Conservation (phyloP, 805 yeast genomes). For the Starmerella roubikii region DNA sequence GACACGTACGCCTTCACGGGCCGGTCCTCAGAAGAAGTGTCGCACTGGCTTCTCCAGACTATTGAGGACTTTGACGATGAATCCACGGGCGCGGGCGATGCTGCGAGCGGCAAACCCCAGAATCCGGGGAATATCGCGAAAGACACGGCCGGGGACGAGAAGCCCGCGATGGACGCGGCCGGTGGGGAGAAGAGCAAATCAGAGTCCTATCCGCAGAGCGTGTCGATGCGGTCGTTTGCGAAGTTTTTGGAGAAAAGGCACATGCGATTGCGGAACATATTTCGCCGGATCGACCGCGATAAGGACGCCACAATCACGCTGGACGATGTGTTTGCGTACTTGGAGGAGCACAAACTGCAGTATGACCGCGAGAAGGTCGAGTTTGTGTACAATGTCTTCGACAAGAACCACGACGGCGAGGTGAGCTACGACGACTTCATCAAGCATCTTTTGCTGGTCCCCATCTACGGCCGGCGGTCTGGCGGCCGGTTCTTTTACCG, state of each 20-base stretch:
- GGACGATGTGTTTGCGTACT: slow-evolving; percentile 39
- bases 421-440: slow-evolving; percentile 80
- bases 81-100: slow-evolving; percentile 4
- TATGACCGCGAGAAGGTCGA: slow-evolving; percentile 43
- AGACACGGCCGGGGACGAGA: background rate
- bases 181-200: background rate
- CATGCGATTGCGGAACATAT: slow-evolving; percentile 18
- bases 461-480: slow-evolving; percentile 37
- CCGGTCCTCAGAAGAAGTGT: slow-evolving; percentile 5
- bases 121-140: background rate
- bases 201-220: background rate
- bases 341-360: slow-evolving; percentile 40
- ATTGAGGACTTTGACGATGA: slow-evolving; percentile 11
- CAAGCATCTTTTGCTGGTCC: slow-evolving; percentile 68
- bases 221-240: slow-evolving; percentile 12
- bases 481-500: slow-evolving; percentile 36
- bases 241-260: slow-evolving; percentile 21
- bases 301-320: slow-evolving; percentile 12
- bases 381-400: slow-evolving; percentile 42
- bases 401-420: slow-evolving; percentile 44
- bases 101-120: background rate
- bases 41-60: slow-evolving; percentile 11
- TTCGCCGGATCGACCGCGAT: slow-evolving; percentile 21
- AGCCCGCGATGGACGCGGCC: background rate
- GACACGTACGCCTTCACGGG: slow-evolving; percentile 12